phyloP scores from a whole-genome alignment of 176 grass and related monocot genomes.

The Ensete glaucum region DNA sequence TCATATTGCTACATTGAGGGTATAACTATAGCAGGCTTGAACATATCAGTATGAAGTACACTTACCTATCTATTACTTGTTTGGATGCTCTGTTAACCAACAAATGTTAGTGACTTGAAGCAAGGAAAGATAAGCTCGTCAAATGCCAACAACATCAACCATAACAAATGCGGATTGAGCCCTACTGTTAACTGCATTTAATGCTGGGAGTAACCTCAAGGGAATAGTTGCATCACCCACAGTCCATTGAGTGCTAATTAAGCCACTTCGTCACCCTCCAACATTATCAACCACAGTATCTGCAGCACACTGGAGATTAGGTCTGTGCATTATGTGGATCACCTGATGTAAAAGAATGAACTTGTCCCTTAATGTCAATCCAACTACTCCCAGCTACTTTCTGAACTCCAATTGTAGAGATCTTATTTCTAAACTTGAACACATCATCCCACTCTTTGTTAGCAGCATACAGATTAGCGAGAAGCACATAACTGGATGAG shows the following conservation, averaged over 20 bases:
- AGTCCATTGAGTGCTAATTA: not conserved
- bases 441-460: slow-evolving; percentile 29
- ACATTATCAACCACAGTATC: not conserved
- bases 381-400: slow-evolving; percentile 28
- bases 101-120: not conserved
- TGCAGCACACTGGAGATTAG: not conserved
- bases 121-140: not conserved
- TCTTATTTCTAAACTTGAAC: slow-evolving; percentile 18
- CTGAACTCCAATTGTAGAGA: slow-evolving; percentile 23
- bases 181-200: not conserved
- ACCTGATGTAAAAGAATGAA: slow-evolving; percentile 17
- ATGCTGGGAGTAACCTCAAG: not conserved
- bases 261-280: not conserved
- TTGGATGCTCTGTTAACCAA: not conserved
- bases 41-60: not conserved
- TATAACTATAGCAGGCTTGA: not conserved
- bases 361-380: slow-evolving; percentile 24
- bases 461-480: slow-evolving; percentile 23
- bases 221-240: not conserved
- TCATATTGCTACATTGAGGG: not conserved
- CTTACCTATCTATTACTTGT: not conserved
- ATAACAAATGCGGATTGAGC: not conserved
- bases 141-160: not conserved
- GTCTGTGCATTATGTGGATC: not conserved
- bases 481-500: slow-evolving; percentile 16